Base-by-base conservation (phyloP, 208 protist genomes). In the Leishmania gerbilli region DNA sequence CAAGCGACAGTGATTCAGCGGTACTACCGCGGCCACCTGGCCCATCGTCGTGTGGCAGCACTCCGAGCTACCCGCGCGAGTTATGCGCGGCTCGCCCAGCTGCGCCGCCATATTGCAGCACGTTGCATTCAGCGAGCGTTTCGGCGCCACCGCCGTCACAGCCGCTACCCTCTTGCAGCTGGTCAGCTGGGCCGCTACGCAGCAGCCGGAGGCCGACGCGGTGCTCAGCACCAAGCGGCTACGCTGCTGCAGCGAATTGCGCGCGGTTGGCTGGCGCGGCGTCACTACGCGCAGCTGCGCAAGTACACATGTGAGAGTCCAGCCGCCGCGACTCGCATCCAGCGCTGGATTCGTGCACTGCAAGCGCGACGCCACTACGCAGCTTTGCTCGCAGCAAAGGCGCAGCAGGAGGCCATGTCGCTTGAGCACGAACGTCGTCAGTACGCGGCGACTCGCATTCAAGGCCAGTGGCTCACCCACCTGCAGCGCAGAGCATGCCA, bases 191-290 rank as follows among this genome's bases (percentile, higher is more conserved):
- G 42, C 47, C 76, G 77, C 69, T 81, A 74, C 71, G 58, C 51
- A 55, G 31, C 42, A 51, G 40, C 53, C 37, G 68, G 71, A 62
- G 79, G 65, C 71, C 82, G 81, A 67, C 68, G 74, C 76, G 62
- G 86, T 45, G 81, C 71, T 15, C 81, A 93, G 76, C 71, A 92
- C 34, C 79, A 83, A 19, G 87, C 90, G 11, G 93, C 92, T 69
- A 81, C 87, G 21, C 79, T 88, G 81, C 81, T 97, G 55, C 93
- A 97, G 79, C 83, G 85, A 75, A 76, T 87, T n/a, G 93, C 88
- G n/a, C 86, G 92, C 62, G 89, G 88, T 27, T 97, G 92, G 92
- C 71, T 93, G 34, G 85, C 91, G 49, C 88, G 91, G 21, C 89
- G 88, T 3, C 79, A 75, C 60, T 82, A 83, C 74, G 62, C 76